Base-by-base conservation (phyloP, 805 yeast genomes). In the Metschnikowia similis region DNA sequence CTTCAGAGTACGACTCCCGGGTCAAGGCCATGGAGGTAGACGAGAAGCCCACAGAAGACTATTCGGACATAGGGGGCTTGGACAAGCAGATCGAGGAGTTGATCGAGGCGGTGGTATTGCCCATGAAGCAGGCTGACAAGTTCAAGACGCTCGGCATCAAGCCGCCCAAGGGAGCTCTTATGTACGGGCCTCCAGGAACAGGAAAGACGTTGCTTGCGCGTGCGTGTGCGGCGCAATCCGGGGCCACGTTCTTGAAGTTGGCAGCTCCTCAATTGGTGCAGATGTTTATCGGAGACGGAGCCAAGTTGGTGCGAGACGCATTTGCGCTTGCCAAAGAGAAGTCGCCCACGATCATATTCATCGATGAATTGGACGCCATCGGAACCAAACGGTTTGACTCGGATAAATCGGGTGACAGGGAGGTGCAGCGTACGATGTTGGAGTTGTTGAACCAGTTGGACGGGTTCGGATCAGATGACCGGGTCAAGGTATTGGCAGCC, bases 1-100 rank as follows among this genome's bases (percentile, higher is more conserved):
- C 99, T 9, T 90, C 97, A 2, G 99, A 94, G 70, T 94, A 94
- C 66, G 99, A 94, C 69, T 87, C 96, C 48, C 81, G 99, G 61
- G 99, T 94, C 47, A 94, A 94, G 72, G 98, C 98, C 10, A 89
- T 94, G 99, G 99, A 94, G 69, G 99, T 94, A 46, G 99, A 94
- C 66, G 99, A 94, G 72, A 91, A 92, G 66, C 99, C 99, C 52
- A 87, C 96, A 1, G 99, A 94, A 68, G 89, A 96, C 9, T 94
- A 94, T 65, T 84, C 95, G 1, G 99, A 94, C 67, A 95, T 94
- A 59, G 99, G 99, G 65, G 99, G 99, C 9, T 77, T 94, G 60
- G 98, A 92, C 51, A 57, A 56, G 53, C 61, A 57, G 41, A 57
- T 57, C 45, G 61, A 57, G 52, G 61, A 57, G 50, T 52, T 57